Evolutionary conservation across 129 eudicot species (phyloP), one percentile per base, ranked within the genome.

Genomic region (Erigeron canadensis): DNA sequence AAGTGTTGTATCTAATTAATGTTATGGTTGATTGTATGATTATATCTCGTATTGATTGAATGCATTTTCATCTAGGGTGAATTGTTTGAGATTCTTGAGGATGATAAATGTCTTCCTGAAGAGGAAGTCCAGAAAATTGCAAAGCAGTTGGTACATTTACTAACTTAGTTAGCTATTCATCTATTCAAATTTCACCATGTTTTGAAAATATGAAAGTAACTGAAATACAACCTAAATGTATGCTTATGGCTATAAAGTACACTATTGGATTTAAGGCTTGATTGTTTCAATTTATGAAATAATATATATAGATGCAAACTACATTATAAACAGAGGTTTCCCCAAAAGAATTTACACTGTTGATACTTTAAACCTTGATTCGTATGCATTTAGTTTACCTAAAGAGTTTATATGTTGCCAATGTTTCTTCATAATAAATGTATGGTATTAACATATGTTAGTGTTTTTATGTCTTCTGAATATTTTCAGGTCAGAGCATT

Each of bases 91-190:
- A 83, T 95, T 81, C 95, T 95, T 10, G 99, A 95, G 77, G 97
- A 95, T 80, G 99, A 95, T 70, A 90, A 95, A 81, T 86, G 96
- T 76, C 89, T 95, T 50, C 99, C 99, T 5, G 99, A 95, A 79
- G 99, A 88, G 34, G 94, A 90, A 88, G 97, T 95, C 57, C 97
- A 90, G 80, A 95, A 88, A 67, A 95, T 95, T 40, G 91, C 99
- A 51, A 95, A 95, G 74, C 99, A 95, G 82, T 84, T 95, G 97
- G 99, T 95, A 86, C 39, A 40, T 11, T n/a, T 17, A 44, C 34
- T 54, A 60, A 34, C 51, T 63, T 71, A 10, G 38, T 63, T 71
- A 10, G 38, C 47, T 46, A 7, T 66, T 51, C 43, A 57, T 40
- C 45, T 64, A 23, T 80, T 65, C 64, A 16, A 37, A 48, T n/a